phyloP scores from a whole-genome alignment of 2,329 filamentous ascomycete genomes.

The Aureobasidium sp. region DNA sequence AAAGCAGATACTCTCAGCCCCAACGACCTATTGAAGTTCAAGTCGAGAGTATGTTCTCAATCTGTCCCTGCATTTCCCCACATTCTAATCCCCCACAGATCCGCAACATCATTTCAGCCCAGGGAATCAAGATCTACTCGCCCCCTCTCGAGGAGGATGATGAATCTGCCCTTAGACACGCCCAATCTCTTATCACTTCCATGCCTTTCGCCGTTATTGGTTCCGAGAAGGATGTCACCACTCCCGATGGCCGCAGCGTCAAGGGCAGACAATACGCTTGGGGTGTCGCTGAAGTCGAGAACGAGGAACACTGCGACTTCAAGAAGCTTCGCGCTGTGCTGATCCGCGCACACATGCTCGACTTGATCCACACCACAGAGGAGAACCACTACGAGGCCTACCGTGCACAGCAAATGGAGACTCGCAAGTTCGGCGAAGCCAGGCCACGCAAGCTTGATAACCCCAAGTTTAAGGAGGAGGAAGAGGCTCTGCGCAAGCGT shows the following conservation, averaged over 20 bases:
- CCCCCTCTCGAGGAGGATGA: slow-evolving; percentile 97
- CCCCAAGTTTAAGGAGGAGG: slow-evolving; percentile 99
- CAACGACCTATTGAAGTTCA: slow-evolving; percentile 84
- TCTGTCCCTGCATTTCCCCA: slow-evolving; percentile 8
- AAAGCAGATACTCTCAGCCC: slow-evolving; percentile 98
- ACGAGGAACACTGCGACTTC: slow-evolving; percentile 99
- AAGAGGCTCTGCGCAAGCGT: slow-evolving; percentile 94
- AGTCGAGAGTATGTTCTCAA: slow-evolving; percentile 66
- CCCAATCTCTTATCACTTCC: slow-evolving; percentile 85
- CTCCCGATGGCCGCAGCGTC: slow-evolving; percentile 87
- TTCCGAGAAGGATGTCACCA: slow-evolving; percentile 99
- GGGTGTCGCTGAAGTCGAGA: slow-evolving; percentile 99
- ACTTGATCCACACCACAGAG: slow-evolving; percentile 98
- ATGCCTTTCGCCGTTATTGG: slow-evolving; percentile 99
- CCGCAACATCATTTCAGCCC: slow-evolving; percentile 88
- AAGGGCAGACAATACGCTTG: slow-evolving; percentile 99
- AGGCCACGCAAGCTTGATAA: slow-evolving; percentile 97
- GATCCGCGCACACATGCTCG: slow-evolving; percentile 97
- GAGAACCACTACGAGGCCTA: slow-evolving; percentile 99
- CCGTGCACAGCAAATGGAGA: slow-evolving; percentile 99
- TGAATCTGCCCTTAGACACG: slow-evolving; percentile 90
- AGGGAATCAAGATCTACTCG: slow-evolving; percentile 99
- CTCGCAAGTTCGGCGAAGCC: slow-evolving; percentile 96
- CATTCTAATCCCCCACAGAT: slow-evolving; percentile 52
- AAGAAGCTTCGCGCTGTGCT: slow-evolving; percentile 99